phyloP scores from a whole-genome alignment of 177 flowering plant genomes.

The Vitis hybrid region DNA sequence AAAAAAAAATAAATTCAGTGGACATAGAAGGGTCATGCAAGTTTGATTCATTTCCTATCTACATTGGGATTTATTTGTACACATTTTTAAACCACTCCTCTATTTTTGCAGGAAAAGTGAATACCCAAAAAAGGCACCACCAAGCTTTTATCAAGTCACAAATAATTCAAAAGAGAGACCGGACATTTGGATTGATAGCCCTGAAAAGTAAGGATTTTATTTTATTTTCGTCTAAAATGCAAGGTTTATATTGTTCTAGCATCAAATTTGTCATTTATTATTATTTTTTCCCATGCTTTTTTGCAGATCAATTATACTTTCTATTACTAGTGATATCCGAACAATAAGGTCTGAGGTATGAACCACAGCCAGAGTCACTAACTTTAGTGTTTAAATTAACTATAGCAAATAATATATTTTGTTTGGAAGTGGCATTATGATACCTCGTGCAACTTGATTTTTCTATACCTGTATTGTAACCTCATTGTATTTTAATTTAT shows the following conservation, averaged over 20 bases:
- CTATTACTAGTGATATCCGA: conserved; percentile 93
- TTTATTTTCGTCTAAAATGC: not conserved
- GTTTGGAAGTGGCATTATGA: no score
- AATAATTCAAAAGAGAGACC: conserved; percentile 96
- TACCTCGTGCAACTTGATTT: not conserved
- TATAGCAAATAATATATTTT: no score
- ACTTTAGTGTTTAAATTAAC: no score
- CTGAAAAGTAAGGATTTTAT: conserved; percentile 72
- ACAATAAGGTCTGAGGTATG: conserved; percentile 85
- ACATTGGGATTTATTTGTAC: not conserved
- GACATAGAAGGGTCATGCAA: no score
- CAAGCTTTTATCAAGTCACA: conserved; percentile 87
- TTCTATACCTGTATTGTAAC: not conserved
- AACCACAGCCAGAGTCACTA: not conserved
- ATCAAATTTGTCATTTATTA: not conserved
- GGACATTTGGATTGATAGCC: conserved; percentile 98
- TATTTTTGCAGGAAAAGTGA: conserved; percentile 67
- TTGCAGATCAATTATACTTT: conserved; percentile 78
- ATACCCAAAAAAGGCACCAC: conserved; percentile 75
- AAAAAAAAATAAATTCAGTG: no score
- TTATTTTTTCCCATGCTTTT: conserved; percentile 1
- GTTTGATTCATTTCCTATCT: not conserved
- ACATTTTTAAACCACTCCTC: not conserved
- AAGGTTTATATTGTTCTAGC: not conserved
- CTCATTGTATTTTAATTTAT: not conserved